phyloP scores from a whole-genome alignment of 2,329 filamentous ascomycete genomes.

The Fusarium staphyleae region DNA sequence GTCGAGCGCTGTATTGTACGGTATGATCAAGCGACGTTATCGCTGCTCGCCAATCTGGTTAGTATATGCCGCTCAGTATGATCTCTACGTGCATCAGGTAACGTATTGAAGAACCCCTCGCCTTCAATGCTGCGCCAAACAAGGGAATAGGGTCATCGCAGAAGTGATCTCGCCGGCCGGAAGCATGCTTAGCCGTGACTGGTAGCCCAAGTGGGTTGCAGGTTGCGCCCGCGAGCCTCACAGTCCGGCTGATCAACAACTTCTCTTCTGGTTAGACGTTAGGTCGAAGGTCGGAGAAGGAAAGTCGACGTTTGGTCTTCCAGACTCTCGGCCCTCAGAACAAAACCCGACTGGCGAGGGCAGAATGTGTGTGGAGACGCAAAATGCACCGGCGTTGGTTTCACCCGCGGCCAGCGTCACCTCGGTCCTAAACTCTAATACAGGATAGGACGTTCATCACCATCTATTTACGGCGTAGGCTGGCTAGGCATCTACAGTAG shows the following conservation, averaged over 20 bases:
- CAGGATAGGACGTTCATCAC: slow-evolving; percentile 16
- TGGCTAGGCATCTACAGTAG: slow-evolving; percentile 2
- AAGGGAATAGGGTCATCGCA: slow-evolving; percentile 5
- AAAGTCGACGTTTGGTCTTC: slow-evolving; percentile 21
- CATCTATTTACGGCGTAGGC: slow-evolving; percentile 19
- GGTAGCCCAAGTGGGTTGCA: neutral
- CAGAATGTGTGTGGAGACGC: slow-evolving; percentile 19
- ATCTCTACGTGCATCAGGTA: slow-evolving; percentile 28
- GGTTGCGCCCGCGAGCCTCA: slow-evolving; percentile 25
- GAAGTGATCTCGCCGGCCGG: slow-evolving; percentile 7
- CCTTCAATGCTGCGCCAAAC: slow-evolving; percentile 9
- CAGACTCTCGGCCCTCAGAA: slow-evolving; percentile 21
- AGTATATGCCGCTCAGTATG: slow-evolving; percentile 19
- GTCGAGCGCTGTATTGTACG: slow-evolving; percentile 20
- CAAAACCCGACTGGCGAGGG: slow-evolving; percentile 22
- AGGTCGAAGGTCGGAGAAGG: slow-evolving; percentile 26
- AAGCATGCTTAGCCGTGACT: slow-evolving; percentile 29
- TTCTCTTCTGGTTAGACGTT: slow-evolving; percentile 22
- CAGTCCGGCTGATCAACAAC: slow-evolving; percentile 23
- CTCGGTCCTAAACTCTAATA: slow-evolving; percentile 33
- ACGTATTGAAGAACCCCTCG: slow-evolving; percentile 16
- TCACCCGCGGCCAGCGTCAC: slow-evolving; percentile 26
- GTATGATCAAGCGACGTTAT: slow-evolving; percentile 21
- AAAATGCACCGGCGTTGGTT: slow-evolving; percentile 14
- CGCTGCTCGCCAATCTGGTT: slow-evolving; percentile 29